Evolutionary conservation across 1,284 basidiomycete species (phyloP), one percentile per base, ranked within the genome.

Genomic region (Trichosporon faecale): DNA sequence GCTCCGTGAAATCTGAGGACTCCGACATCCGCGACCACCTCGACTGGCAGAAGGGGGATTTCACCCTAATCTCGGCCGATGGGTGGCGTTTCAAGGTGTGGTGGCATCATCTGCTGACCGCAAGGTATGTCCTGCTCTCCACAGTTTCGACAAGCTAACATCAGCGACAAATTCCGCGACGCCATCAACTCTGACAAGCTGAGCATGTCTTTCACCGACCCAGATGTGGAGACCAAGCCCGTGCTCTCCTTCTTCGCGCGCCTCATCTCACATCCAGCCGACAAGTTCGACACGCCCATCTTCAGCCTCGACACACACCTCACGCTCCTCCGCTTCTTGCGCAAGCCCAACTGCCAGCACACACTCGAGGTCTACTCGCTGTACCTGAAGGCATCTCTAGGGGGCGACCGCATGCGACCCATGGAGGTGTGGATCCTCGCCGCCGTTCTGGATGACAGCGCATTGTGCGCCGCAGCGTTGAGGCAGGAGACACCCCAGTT

Each of bases 21-120:
- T 6, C 18, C 2, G 49, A 23, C 49, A 23, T 65, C 16, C 57
- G 57, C n/a, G 66, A 68, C 23, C 60, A 68, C 21, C 57, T 31
- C 25, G 21, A 31, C n/a, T 68, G 61, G 61, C 23, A 16, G 14
- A 14, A 37, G 14, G 61, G 67, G 16, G 67, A 68, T 27, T 37
- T 68, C 31, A 55, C 61, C 1, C 27, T 68, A 8, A 55, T 68
- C 67, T 64, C 61, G 21, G 14, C 67, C 2, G 63, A 68, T 16
- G 23, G 33, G 7, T 44, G 49, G 29, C 60, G 67, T 9, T 64
- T 68, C 23, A n/a, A 29, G 8, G 61, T 68, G 9, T 27, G 21
- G 18, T 68, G 60, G 16, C 18, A 16, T n/a, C 21, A 37, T 9
- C 12, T 68, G 0, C 31, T 64, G 7, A 23, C 61, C 16, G 23